Conservation (phyloP, 352 stramenopile species). For the Phytophthora citrophthora region DNA sequence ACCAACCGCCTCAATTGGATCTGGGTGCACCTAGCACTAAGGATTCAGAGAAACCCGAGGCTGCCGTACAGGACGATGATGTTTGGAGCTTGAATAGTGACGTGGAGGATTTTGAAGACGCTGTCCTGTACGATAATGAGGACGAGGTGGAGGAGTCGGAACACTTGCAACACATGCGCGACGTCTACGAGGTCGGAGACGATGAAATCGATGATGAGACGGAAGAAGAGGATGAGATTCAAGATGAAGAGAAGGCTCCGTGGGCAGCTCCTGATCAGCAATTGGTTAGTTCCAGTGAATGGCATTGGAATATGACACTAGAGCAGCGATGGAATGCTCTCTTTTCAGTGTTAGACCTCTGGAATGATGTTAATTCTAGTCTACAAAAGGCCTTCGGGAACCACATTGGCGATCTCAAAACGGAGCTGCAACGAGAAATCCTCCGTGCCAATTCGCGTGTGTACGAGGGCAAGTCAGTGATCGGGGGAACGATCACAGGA, state of each 20-base stretch:
- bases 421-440: slow-evolving; percentile 64
- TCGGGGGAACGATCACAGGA: slow-evolving; percentile 88
- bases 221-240: slow-evolving; percentile 33
- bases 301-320: slow-evolving; percentile 80
- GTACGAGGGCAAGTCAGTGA: slow-evolving; percentile 87
- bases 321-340: slow-evolving; percentile 58
- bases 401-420: slow-evolving; percentile 49
- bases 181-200: slow-evolving; percentile 76
- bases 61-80: slow-evolving; percentile 22
- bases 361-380: slow-evolving; percentile 24
- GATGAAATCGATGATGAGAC: slow-evolving; percentile 29
- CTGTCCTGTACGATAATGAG: slow-evolving; percentile 43
- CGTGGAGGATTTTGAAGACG: slow-evolving; percentile 50
- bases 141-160: slow-evolving; percentile 84
- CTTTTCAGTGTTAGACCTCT: slow-evolving; percentile 36
- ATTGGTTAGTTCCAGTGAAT: slow-evolving; percentile 38
- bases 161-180: slow-evolving; percentile 82
- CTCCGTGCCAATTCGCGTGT: slow-evolving; percentile 68
- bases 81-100: slow-evolving; percentile 41
- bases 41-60: not conserved
- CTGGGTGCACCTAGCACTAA: not conserved
- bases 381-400: slow-evolving; percentile 31
- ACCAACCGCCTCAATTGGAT: not conserved
- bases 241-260: slow-evolving; percentile 38
- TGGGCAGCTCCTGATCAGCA: slow-evolving; percentile 26